Evolutionary conservation across 371 early-diverging fungal species (phyloP), one percentile per base, ranked within the genome.

Genomic region (Apophysomyces ossiformis): DNA sequence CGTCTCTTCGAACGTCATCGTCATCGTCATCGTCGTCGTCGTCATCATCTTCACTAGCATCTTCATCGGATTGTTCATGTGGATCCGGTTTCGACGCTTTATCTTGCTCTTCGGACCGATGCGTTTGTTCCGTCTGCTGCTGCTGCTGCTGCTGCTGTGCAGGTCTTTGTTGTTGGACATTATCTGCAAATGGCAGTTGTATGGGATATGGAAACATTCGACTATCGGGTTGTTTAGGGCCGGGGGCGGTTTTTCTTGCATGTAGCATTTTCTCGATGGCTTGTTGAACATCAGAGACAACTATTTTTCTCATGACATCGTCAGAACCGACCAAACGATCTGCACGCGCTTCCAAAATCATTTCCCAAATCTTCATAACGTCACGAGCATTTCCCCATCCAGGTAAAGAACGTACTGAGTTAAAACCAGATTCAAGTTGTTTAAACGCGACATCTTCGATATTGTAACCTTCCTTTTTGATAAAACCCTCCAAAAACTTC

Each of bases 331-430:
- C 35, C 16, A 50, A 26, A 50, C 54, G 54, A 7, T 50, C 54
- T 50, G 54, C 54, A 21, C 54, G 54, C 4, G 54, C 16, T 21
- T 50, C 54, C 18, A 50, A 9, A 21, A 50, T 50, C 54, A 50
- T 50, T 1, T 50, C 54, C 54, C 54, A 50, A 11, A 50, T 21
- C 21, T 50, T 50, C 21, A 18, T 50, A 5, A 50, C 54, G 11
- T 50, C 54, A 11, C 54, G 54, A 21, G 54, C 54, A 32, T 50
- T 50, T 4, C 54, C 54, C 54, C 54, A 50, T 11, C 54, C 54
- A 21, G 54, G 54, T 26, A 50, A 50, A 50, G 21, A 21, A 7
- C 54, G 54, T 21, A 21, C 21, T 7, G 54, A 50, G 16, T 50
- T 26, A 11, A 50, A 50, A 1, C 54, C 54, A 21, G 54, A 50